Evolutionary conservation across 495 filamentous ascomycete species (phyloP).

Genomic region (Penicilliopsis zonata): DNA sequence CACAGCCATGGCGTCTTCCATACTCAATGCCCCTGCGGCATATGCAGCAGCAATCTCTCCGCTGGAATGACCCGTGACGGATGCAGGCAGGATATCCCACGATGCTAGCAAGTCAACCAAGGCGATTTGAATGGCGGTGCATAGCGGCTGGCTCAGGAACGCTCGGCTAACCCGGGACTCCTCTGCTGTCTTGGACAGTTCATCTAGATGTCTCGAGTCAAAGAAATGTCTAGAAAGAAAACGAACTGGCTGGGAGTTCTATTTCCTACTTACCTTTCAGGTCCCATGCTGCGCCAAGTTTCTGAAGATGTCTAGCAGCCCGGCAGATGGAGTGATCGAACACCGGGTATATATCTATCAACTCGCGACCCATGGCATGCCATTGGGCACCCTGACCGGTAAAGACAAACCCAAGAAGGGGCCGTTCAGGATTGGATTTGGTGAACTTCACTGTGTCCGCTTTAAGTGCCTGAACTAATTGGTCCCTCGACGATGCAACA

Average conservation of each 20-base stretch:
- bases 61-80: conserved; percentile 13
- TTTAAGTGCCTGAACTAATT: neutral
- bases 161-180: conserved; percentile 5
- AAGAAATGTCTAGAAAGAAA: no score
- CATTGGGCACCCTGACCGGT: conserved; percentile 26
- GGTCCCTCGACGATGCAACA: neutral
- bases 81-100: conserved; percentile 11
- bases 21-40: conserved; percentile 6
- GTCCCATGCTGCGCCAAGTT: no score
- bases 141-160: conserved; percentile 12
- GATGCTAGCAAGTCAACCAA: conserved; percentile 11
- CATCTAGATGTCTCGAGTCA: no score
- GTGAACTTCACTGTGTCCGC: no score
- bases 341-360: conserved; percentile 5
- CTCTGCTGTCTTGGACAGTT: no score
- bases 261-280: no score
- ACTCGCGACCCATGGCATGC: conserved; percentile 16
- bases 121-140: conserved; percentile 20
- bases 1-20: conserved; percentile 6
- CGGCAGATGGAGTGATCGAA: conserved; percentile 8
- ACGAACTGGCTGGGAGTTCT: no score
- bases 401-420: conserved; percentile 14
- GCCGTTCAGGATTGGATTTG: neutral
- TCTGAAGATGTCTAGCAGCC: no score
- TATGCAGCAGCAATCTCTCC: conserved; percentile 21